Base-by-base conservation (phyloP, 192 early-diverging fungal species). In the Diversispora eburnea region DNA sequence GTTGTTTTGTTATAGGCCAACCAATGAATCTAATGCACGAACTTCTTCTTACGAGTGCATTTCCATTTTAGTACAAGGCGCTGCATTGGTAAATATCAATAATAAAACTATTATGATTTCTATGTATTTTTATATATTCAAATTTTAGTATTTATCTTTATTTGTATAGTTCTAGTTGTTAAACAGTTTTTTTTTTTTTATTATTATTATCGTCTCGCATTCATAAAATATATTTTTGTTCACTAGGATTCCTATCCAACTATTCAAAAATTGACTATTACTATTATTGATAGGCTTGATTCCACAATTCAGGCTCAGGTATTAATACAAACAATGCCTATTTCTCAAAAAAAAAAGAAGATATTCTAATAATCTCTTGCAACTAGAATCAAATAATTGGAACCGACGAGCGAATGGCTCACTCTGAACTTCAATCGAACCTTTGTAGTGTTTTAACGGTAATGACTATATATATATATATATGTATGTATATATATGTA, bases 41-140 rank as follows among this genome's bases (percentile, higher is more conserved):
- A 91, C 94, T 1, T 92, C 93, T 19, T 93, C 92, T 6, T 98
- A 98, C 79, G 97, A 97, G 79, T 94, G 96, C 39, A 92, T 98
- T 72, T 91, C 94, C 5, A 88, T 90, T 20, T 80, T 98, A 33
- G 88, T 94, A 45, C 86, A 79, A 70, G 81, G 84, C 42, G 88
- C 89, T 42, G 85, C 93, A 56, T 83, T 75, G 51, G 83, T 84
- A 60, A 74, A 39, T 72, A 74, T 73, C 39, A 57, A 25, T 12
- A 78, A 3, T 15, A 68, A 22, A 17, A 39, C 47, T 77, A 17
- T 13, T 54, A 17, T 9, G 10, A 17, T 10, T 54, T 54, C 51
- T 33, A 33, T 33, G 25, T 33, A 33, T 33, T 33, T 33, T 33
- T 33, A 33, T 33, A 33, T 33, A 2, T 33, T 33, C 25, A 33